Percentiles rank a stretch among this genome's conserved stretches.
phyloP scores from a whole-genome alignment of 306 rosid species.

The Cicer chorassanicum region DNA sequence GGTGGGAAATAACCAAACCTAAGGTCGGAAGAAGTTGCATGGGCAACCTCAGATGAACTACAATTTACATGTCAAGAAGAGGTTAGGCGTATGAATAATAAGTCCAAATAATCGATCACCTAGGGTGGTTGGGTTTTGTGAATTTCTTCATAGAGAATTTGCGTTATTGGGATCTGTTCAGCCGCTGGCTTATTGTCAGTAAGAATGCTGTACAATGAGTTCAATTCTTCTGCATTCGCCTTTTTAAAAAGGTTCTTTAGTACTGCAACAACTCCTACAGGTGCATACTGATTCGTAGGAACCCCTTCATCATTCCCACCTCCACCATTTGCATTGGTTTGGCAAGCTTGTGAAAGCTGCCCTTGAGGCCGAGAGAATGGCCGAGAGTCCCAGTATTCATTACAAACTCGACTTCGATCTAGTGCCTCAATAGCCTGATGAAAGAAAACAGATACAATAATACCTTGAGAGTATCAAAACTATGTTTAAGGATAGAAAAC shows the following conservation, averaged over 20 bases:
- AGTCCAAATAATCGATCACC: slow-evolving; percentile 58
- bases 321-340: slow-evolving; percentile 49
- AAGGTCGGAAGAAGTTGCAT: slow-evolving; percentile 58
- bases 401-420: slow-evolving; percentile 78
- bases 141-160: slow-evolving; percentile 76
- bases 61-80: slow-evolving; percentile 61
- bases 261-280: slow-evolving; percentile 48
- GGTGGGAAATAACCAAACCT: slow-evolving; percentile 46
- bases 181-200: slow-evolving; percentile 56
- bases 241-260: slow-evolving; percentile 66
- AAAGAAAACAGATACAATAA: slow-evolving; percentile 17
- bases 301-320: slow-evolving; percentile 52
- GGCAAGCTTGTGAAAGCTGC: slow-evolving; percentile 70
- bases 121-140: slow-evolving; percentile 54
- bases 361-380: slow-evolving; percentile 93
- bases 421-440: slow-evolving; percentile 88
- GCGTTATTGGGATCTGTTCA: slow-evolving; percentile 55
- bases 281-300: slow-evolving; percentile 38
- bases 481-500: slow-evolving; percentile 27
- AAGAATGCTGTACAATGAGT: slow-evolving; percentile 67
- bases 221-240: slow-evolving; percentile 75
- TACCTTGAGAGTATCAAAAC: slow-evolving; percentile 20
- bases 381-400: slow-evolving; percentile 94
- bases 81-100: slow-evolving; percentile 48
- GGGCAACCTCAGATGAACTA: slow-evolving; percentile 55